phyloP scores from a whole-genome alignment of 495 filamentous ascomycete genomes.

The Symbiotaphrina buchneri region DNA sequence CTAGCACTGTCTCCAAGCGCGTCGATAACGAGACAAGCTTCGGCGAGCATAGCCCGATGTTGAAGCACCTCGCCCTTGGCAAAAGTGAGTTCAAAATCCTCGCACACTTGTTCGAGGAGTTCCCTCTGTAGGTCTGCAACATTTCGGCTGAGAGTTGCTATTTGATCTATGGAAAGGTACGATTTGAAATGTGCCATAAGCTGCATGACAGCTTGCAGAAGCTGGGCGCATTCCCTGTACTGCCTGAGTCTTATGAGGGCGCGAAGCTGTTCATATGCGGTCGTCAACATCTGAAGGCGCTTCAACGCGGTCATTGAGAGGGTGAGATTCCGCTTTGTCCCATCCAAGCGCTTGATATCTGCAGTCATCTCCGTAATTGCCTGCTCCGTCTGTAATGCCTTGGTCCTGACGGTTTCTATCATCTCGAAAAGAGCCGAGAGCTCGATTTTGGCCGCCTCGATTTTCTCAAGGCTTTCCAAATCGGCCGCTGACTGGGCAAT shows the following conservation, averaged over 20 bases:
- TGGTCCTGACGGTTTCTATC: slow-evolving; percentile 80
- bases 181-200: slow-evolving; percentile 98
- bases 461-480: slow-evolving; percentile 68
- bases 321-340: slow-evolving; percentile 89
- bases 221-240: slow-evolving; percentile 87
- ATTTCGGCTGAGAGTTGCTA: slow-evolving; percentile 78
- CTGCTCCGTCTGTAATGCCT: slow-evolving; percentile 79
- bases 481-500: slow-evolving; percentile 67
- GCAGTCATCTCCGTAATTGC: slow-evolving; percentile 98
- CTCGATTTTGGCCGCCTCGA: slow-evolving; percentile 75
- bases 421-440: slow-evolving; percentile 78
- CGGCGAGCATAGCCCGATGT: slow-evolving; percentile 47
- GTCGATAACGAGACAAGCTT: slow-evolving; percentile 88
- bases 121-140: slow-evolving; percentile 90
- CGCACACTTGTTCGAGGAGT: slow-evolving; percentile 86
- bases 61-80: slow-evolving; percentile 66
- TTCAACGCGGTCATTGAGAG: slow-evolving; percentile 97
- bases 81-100: slow-evolving; percentile 92
- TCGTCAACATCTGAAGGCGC: slow-evolving; percentile 93
- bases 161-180: slow-evolving; percentile 93
- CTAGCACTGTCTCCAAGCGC: slow-evolving; percentile 78
- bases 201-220: slow-evolving; percentile 90
- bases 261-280: slow-evolving; percentile 87
- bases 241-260: slow-evolving; percentile 67
- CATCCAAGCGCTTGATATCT: slow-evolving; percentile 93